These are phyloP conservation scores for Penicillium sp. DNA, from an alignment of 2,329 filamentous ascomycete genomes.

Conservation along the genomic window DNA sequence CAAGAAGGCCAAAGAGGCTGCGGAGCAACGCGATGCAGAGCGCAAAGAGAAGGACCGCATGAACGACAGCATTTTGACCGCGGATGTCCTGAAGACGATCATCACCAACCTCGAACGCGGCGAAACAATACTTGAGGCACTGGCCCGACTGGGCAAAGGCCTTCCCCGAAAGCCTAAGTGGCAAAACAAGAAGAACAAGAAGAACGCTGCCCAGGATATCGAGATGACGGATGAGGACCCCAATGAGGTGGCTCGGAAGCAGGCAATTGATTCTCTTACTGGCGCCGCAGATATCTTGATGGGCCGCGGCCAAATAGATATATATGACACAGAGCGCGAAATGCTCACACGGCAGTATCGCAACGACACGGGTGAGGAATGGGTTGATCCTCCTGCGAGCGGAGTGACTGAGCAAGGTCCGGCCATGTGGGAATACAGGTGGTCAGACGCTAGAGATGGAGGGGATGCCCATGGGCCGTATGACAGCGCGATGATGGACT, in stretches of 20 bases:
- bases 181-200: slow-evolving; percentile 50
- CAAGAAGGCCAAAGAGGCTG: slow-evolving; percentile 73
- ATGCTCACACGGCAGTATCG: slow-evolving; percentile 71
- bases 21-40: slow-evolving; percentile 74
- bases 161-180: slow-evolving; percentile 54
- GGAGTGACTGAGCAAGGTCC: slow-evolving; percentile 30
- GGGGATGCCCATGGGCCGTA: slow-evolving; percentile 77
- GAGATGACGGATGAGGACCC: slow-evolving; percentile 65
- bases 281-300: slow-evolving; percentile 82
- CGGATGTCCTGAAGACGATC: slow-evolving; percentile 63
- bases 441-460: slow-evolving; percentile 78
- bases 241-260: slow-evolving; percentile 59
- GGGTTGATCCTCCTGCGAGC: slow-evolving; percentile 49
- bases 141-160: slow-evolving; percentile 67
- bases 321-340: slow-evolving; percentile 85
- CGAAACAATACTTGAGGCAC: slow-evolving; percentile 79
- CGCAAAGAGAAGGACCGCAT: slow-evolving; percentile 60
- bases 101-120: slow-evolving; percentile 66
- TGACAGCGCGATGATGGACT: slow-evolving; percentile 73
- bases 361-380: slow-evolving; percentile 77
- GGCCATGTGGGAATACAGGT: slow-evolving; percentile 78
- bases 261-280: slow-evolving; percentile 72
- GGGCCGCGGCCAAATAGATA: slow-evolving; percentile 71
- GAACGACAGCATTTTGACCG: slow-evolving; percentile 65
- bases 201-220: slow-evolving; percentile 47